phyloP scores from a whole-genome alignment of 768 basidiomycete genomes.

The Agaricus blazei region DNA sequence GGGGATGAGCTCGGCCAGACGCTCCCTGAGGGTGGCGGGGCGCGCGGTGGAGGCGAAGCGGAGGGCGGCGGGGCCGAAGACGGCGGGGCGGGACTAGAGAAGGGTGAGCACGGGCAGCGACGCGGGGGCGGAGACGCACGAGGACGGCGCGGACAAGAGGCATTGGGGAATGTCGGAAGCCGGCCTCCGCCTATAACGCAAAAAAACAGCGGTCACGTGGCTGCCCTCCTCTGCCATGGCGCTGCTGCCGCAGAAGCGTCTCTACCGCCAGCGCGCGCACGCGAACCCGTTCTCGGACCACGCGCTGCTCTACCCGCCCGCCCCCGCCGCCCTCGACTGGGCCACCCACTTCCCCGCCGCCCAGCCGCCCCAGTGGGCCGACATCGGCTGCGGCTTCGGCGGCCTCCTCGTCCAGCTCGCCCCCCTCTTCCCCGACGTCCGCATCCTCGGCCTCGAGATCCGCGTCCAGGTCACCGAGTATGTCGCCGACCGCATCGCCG shows the following conservation, averaged over 20 bases:
- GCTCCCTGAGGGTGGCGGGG: slow-evolving; percentile 82
- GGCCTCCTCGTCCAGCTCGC: slow-evolving; percentile 87
- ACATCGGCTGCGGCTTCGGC: slow-evolving; percentile 97
- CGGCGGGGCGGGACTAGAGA: slow-evolving; percentile 44
- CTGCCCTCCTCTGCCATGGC: slow-evolving; percentile 9
- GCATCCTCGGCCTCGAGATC: slow-evolving; percentile 98
- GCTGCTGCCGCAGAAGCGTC: slow-evolving; percentile 71
- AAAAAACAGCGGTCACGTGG: slow-evolving; percentile 21
- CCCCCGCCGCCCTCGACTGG: slow-evolving; percentile 81
- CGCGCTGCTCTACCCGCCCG: slow-evolving; percentile 78
- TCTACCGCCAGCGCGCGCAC: slow-evolving; percentile 80
- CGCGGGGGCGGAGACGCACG: slow-evolving; percentile 23
- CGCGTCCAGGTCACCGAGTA: slow-evolving; percentile 95
- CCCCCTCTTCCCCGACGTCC: slow-evolving; percentile 83
- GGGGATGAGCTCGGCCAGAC: slow-evolving; percentile 91
- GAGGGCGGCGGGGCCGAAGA: slow-evolving; percentile 40
- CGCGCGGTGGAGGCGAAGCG: slow-evolving; percentile 67
- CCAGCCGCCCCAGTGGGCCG: slow-evolving; percentile 87
- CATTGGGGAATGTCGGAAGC: slow-evolving; percentile 28
- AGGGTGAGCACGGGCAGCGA: slow-evolving; percentile 3
- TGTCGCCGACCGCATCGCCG: slow-evolving; percentile 89
- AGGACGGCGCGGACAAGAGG: slow-evolving; percentile 33
- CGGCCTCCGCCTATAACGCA: neutral
- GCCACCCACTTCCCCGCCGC: slow-evolving; percentile 70
- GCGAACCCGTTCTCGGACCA: slow-evolving; percentile 89